phyloP scores from a whole-genome alignment of 345 rosid species.

The Pugionium dolabratum region DNA sequence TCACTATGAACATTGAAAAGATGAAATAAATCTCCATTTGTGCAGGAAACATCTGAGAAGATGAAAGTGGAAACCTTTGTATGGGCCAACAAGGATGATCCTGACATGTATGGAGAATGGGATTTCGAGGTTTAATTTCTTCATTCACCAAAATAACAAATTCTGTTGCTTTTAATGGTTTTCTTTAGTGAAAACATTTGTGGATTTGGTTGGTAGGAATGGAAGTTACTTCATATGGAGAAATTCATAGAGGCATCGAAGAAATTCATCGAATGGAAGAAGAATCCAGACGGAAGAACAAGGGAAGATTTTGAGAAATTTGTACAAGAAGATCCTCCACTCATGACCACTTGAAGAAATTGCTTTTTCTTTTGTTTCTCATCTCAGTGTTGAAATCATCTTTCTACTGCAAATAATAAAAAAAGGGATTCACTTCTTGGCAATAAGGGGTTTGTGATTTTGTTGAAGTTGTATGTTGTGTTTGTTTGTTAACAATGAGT shows the following conservation, averaged over 20 bases:
- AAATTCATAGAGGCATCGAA: constrained; percentile 63
- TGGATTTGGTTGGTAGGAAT: constrained; percentile 51
- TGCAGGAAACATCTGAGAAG: constrained; percentile 57
- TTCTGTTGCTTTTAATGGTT: not conserved
- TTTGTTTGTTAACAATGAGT: not conserved
- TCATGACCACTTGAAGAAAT: not conserved
- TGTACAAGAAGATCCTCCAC: constrained; percentile 41
- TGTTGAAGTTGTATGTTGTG: not conserved
- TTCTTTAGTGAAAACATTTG: not conserved
- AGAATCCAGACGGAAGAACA: constrained; percentile 67
- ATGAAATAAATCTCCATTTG: not conserved
- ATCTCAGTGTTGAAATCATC: not conserved
- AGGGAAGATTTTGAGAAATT: constrained; percentile 57
- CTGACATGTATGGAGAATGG: constrained; percentile 83
- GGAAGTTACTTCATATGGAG: constrained; percentile 62
- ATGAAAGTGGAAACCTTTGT: constrained; percentile 55
- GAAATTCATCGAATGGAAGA: constrained; percentile 64
- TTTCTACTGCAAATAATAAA: not conserved
- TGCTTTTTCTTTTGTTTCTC: not conserved
- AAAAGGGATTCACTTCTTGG: not conserved
- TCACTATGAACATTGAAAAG: too few species aligned
- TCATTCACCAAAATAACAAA: not conserved
- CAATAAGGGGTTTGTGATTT: constrained; percentile 7
- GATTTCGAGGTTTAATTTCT: constrained; percentile 66
- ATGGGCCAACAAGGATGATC: constrained; percentile 68